A percentile compares a stretch with the other conserved stretches of the same genome.
phyloP scores from a whole-genome alignment of 805 yeast species.

The Priceomyces carsonii region DNA sequence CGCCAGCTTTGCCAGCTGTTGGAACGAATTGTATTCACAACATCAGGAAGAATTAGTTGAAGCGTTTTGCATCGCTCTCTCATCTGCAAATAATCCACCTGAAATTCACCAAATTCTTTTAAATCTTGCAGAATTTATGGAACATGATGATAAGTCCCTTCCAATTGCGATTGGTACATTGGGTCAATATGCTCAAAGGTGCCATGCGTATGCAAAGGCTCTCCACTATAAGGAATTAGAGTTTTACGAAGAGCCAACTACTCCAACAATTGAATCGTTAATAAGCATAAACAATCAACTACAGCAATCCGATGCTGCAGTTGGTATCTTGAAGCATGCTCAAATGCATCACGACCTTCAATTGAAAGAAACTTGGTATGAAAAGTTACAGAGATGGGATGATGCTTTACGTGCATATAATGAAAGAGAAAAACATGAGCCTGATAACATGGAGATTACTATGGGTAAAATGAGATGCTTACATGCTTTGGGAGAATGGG shows the following conservation, averaged over 20 bases:
- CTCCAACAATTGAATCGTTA: slow-evolving; percentile 87
- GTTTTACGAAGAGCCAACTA: slow-evolving; percentile 88
- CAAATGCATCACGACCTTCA: slow-evolving; percentile 88
- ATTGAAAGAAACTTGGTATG: slow-evolving; percentile 96
- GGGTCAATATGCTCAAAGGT: slow-evolving; percentile 89
- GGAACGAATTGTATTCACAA: slow-evolving; percentile 88
- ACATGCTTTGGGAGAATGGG: slow-evolving; percentile 99
- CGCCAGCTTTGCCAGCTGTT: slow-evolving; percentile 92
- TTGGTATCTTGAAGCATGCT: slow-evolving; percentile 93
- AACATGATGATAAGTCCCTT: slow-evolving; percentile 91
- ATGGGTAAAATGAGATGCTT: slow-evolving; percentile 98
- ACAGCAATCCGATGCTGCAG: slow-evolving; percentile 97
- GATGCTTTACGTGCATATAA: slow-evolving; percentile 92
- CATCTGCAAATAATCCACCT: slow-evolving; percentile 91
- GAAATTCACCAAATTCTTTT: slow-evolving; percentile 89
- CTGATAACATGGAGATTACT: slow-evolving; percentile 79
- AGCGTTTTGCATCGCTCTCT: slow-evolving; percentile 80
- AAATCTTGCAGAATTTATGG: slow-evolving; percentile 94
- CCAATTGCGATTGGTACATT: slow-evolving; percentile 89
- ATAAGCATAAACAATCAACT: slow-evolving; percentile 91
- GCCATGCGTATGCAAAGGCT: slow-evolving; percentile 98
- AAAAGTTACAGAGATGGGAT: slow-evolving; percentile 95
- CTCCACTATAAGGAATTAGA: slow-evolving; percentile 94
- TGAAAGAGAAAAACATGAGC: slow-evolving; percentile 64
- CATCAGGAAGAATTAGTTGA: slow-evolving; percentile 88